Evolutionary conservation across 2,329 filamentous ascomycete species (phyloP), one percentile per base, ranked within the genome.

Genomic region (Cladophialophora chaetospira): DNA sequence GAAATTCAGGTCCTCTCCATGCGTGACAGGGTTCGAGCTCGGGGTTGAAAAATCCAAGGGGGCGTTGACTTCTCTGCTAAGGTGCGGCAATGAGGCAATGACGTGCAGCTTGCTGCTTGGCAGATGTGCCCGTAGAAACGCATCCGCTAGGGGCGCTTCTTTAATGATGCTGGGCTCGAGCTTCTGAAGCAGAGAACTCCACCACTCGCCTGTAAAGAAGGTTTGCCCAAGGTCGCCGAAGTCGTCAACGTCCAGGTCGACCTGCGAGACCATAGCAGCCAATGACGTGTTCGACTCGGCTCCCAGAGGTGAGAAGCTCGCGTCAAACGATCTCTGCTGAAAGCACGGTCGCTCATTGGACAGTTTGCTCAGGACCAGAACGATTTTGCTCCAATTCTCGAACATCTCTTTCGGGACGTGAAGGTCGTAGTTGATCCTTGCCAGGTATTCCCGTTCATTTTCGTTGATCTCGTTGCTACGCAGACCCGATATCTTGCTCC

Each of bases 401-500:
- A 96, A 97, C 8, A 89, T 82, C 2, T 87, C 82, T 65, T 97
- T 91, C 0, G 91, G 88, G 62, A 99, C 93, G 72, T 99, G 94
- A 26, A 99, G 83, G 68, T 91, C 90, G 92, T 93, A 99, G 72
- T 91, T 87, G 61, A 99, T 90, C 43, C 92, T 89, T 60, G 88
- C 77, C 44, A 99, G 82, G 71, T 97, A 99, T 15, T 89, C 86
- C 72, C 95, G 88, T 76, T 99, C 94, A 72, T 97, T 97, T 69
- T 91, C 88, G 75, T 97, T 97, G 74, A 99, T 97, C 75, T 99
- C 94, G 55, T 84, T 79, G 3, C 91, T 92, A 71, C 89, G 91
- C 55, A 99, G 80, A n/a, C 94, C 94, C 15, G 94, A 97, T 66
- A 99, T 99, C 79, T 96, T 97, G 74, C 93, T 97, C 94, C 94